These are phyloP conservation scores for Phytopythium montanum DNA, from an alignment of 352 stramenopile species.

Conservation along the genomic window DNA sequence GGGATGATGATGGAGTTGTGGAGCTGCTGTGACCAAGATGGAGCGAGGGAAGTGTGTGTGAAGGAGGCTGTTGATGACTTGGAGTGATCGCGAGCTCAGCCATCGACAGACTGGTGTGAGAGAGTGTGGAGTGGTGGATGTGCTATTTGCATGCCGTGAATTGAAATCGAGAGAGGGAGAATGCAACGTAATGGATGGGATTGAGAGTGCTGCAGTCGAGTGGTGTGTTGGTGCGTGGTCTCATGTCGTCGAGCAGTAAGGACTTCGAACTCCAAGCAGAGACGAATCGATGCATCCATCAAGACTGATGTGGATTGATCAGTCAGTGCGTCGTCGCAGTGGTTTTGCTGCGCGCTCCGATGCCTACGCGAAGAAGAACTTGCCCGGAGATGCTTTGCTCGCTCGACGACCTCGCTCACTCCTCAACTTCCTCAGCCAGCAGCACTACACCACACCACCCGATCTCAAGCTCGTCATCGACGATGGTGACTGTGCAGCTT, in stretches of 20 bases:
- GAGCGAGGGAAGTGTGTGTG: not conserved
- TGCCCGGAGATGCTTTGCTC: not conserved
- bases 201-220: not conserved
- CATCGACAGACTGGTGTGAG: not conserved
- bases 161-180: not conserved
- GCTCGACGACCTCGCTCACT: not conserved
- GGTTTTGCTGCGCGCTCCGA: no score
- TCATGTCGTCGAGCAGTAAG: no score
- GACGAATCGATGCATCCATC: no score
- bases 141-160: not conserved
- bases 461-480: not conserved
- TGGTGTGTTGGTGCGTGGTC: no score
- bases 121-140: not conserved
- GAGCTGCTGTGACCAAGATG: slow-evolving; percentile 1
- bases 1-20: not conserved
- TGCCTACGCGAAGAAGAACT: no score
- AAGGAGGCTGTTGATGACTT: not conserved
- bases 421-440: not conserved
- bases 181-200: not conserved
- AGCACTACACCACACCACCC: not conserved
- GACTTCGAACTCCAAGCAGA: no score
- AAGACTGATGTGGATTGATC: no score
- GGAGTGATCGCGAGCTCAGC: not conserved
- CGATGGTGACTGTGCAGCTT: not conserved
- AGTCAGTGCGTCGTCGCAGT: no score